Conservation (phyloP, 768 basidiomycete species). For the Tylopilus plumbeoviolaceoides region DNA sequence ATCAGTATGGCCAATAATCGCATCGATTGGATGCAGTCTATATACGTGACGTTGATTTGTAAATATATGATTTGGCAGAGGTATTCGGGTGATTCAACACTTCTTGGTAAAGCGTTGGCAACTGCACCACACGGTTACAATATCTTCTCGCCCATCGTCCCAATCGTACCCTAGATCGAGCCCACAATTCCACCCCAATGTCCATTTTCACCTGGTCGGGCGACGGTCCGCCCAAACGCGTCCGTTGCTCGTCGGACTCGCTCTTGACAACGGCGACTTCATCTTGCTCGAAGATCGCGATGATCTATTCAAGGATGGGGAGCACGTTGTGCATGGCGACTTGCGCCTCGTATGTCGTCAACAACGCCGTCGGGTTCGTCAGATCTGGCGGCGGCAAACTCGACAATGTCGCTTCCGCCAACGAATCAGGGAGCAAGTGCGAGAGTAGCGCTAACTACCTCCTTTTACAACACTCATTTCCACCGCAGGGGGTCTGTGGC, state of each 20-base stretch:
- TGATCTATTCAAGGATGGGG: constrained; percentile 67
- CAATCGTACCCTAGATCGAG: constrained; percentile 50
- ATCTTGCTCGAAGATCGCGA: constrained; percentile 55
- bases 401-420: constrained; percentile 56
- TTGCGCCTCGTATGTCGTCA: constrained; percentile 56
- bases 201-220: constrained; percentile 58
- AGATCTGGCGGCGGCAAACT: constrained; percentile 69
- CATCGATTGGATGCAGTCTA: too few relatives aligned
- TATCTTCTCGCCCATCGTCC: too few relatives aligned
- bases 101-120: constrained; percentile 71
- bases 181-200: constrained; percentile 63
- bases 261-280: constrained; percentile 55
- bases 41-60: too few relatives aligned
- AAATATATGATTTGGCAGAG: too few relatives aligned
- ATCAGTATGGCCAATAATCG: too few relatives aligned
- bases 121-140: constrained; percentile 34
- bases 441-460: constrained; percentile 69
- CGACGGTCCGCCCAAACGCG: constrained; percentile 64
- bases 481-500: too few relatives aligned
- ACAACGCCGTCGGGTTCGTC: constrained; percentile 59
- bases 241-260: constrained; percentile 76
- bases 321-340: constrained; percentile 65
- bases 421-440: constrained; percentile 72
- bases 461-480: too few relatives aligned
- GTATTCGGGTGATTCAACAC: constrained; percentile 80